These are phyloP conservation scores for Scutellaria minor DNA, from an alignment of 257 asterid genomes.

Conservation along the genomic window DNA sequence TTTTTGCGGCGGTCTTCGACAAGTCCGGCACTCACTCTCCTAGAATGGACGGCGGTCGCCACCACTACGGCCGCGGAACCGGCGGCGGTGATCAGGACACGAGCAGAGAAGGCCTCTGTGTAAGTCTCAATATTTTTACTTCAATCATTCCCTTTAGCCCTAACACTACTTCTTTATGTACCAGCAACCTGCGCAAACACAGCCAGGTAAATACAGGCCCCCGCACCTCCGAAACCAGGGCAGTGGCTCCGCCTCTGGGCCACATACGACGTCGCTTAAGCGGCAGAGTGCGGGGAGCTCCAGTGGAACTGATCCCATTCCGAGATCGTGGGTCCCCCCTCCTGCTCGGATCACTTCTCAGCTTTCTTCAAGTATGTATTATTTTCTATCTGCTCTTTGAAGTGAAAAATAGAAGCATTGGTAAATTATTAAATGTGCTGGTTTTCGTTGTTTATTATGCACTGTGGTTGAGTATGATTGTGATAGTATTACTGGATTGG, in stretches of 20 bases:
- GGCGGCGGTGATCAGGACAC: conserved; percentile 21
- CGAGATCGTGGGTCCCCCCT: conserved; percentile 10
- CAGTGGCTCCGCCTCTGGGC: conserved; percentile 12
- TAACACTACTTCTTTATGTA: conserved; percentile 11
- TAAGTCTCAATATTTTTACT: conserved; percentile 3
- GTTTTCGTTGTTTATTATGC: neutral
- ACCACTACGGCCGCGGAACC: conserved; percentile 24
- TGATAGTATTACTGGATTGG: conserved; percentile 1
- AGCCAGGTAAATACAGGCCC: conserved; percentile 40
- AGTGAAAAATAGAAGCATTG: neutral
- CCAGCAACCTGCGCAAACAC: conserved; percentile 39
- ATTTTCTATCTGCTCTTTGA: neutral
- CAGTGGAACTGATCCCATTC: neutral
- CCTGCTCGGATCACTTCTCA: conserved; percentile 22
- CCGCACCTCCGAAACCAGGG: conserved; percentile 47
- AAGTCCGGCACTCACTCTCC: conserved; percentile 6
- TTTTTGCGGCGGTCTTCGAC: conserved; percentile 19
- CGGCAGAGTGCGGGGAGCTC: conserved; percentile 30
- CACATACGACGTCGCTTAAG: conserved; percentile 12
- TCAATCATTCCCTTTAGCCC: conserved; percentile 2
- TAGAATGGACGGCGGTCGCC: conserved; percentile 45
- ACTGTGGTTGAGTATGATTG: neutral
- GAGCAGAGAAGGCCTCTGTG: conserved; percentile 10
- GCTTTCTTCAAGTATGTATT: conserved; percentile 30
- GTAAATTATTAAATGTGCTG: neutral